Evolutionary conservation across 208 protist genomes (phyloP).

Genomic region (Trypanosoma cruzi): DNA sequence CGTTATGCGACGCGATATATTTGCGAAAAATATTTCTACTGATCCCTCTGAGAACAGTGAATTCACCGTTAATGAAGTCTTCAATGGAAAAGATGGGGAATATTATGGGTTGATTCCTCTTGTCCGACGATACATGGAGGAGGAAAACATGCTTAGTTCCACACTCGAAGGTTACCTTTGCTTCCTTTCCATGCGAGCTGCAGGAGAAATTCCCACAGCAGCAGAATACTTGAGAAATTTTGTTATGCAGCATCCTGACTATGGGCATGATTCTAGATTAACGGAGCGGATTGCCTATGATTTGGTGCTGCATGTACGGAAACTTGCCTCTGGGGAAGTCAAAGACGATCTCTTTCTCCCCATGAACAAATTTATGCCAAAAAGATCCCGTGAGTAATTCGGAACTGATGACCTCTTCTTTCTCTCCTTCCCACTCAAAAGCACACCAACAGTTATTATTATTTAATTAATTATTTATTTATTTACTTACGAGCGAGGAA

Average conservation of each 20-base stretch:
- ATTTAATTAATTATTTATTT: too few species aligned
- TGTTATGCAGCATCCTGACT: conserved; percentile 93
- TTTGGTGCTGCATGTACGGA: conserved; percentile 68
- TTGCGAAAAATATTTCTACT: conserved; percentile 39
- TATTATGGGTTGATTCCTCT: conserved; percentile 95
- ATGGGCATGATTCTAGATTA: conserved; percentile 96
- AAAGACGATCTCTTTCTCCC: conserved; percentile 64
- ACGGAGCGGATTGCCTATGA: conserved; percentile 91
- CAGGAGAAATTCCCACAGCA: conserved; percentile 92
- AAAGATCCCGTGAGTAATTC: conserved; percentile 33
- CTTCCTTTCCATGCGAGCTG: conserved; percentile 94
- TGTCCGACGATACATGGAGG: conserved; percentile 87
- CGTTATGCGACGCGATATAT: conserved; percentile 95
- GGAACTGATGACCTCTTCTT: not conserved
- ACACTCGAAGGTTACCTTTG: conserved; percentile 87
- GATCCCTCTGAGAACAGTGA: conserved; percentile 63
- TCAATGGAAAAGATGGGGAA: conserved; percentile 91
- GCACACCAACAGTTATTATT: too few species aligned
- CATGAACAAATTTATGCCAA: conserved; percentile 41
- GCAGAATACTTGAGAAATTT: conserved; percentile 95
- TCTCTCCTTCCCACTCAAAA: not conserved
- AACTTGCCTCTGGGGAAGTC: conserved; percentile 44
- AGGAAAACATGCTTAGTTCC: conserved; percentile 57
- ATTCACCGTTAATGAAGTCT: conserved; percentile 95
- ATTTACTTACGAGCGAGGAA: not conserved